Percentiles rank a stretch among this genome's conserved stretches.
Evolutionary conservation across 176 grass and related monocot species (phyloP).

Genomic region (Bolboschoenus planiculmis): DNA sequence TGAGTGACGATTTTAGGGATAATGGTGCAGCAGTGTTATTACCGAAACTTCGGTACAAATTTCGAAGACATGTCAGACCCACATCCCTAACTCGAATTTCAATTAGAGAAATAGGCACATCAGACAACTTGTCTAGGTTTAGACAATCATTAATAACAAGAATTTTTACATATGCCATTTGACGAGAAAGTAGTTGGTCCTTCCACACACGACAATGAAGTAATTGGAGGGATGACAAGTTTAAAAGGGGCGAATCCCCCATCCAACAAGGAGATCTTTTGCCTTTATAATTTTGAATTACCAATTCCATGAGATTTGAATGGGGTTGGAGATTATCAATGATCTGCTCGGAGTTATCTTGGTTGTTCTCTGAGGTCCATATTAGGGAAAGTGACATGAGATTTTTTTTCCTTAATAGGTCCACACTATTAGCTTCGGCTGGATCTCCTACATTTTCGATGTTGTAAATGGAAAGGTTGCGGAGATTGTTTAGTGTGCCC

Average conservation of each 20-base stretch:
- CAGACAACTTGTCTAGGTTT: slow-evolving; percentile 17
- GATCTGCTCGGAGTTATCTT: background rate
- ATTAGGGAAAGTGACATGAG: slow-evolving; percentile 7
- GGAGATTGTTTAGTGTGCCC: slow-evolving; percentile 16
- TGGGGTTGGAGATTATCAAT: slow-evolving; percentile 30
- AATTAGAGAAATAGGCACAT: slow-evolving; percentile 26
- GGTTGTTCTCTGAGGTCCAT: background rate
- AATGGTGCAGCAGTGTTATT: background rate
- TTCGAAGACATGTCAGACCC: slow-evolving; percentile 22
- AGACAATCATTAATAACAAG: slow-evolving; percentile 6
- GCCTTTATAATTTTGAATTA: slow-evolving; percentile 30
- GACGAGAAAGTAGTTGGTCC: slow-evolving; percentile 12
- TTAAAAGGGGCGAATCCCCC: background rate
- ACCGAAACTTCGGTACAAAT: background rate
- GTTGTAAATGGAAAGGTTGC: background rate
- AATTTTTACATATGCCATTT: slow-evolving; percentile 18
- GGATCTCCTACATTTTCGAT: slow-evolving; percentile 18
- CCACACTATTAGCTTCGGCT: background rate
- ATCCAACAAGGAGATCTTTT: slow-evolving; percentile 27
- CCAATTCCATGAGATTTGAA: background rate
- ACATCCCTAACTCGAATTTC: background rate
- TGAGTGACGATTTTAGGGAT: background rate
- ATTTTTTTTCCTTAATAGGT: slow-evolving; percentile 17
- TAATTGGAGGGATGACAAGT: slow-evolving; percentile 20
- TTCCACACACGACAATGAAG: background rate